These are phyloP conservation scores for Lasiodiplodia citricola DNA, from an alignment of 2,329 filamentous ascomycete genomes.

Conservation along the genomic window DNA sequence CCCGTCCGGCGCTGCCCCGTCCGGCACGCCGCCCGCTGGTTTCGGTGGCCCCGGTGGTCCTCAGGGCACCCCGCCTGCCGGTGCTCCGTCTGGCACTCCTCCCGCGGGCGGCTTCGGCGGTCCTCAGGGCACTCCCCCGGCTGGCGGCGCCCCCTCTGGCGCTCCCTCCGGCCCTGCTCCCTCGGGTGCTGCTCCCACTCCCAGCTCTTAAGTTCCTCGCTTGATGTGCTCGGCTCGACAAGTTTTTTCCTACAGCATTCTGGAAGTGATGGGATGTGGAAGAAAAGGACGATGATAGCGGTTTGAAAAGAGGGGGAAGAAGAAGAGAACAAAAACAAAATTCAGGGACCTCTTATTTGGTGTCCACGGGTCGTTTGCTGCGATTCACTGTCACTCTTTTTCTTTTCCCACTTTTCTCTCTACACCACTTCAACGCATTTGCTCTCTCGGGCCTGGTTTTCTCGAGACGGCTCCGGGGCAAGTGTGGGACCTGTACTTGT, in stretches of 20 bases:
- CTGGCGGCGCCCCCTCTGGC: background rate
- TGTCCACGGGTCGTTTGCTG: background rate
- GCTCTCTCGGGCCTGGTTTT: background rate
- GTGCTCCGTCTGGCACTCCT: background rate
- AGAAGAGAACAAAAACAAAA: background rate
- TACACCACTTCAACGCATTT: background rate
- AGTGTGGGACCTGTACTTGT: background rate
- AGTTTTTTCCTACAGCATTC: background rate
- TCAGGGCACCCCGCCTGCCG: background rate
- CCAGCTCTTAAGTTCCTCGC: constrained; percentile 6
- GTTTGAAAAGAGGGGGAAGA: background rate
- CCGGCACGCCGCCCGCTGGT: background rate
- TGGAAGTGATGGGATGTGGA: background rate
- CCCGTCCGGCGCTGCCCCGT: background rate
- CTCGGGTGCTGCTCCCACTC: background rate
- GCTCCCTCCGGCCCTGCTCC: background rate
- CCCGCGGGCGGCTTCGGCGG: background rate
- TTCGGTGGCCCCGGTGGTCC: background rate
- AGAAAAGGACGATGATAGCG: background rate
- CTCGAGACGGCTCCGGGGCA: background rate
- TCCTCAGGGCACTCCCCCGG: background rate
- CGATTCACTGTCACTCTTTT: background rate
- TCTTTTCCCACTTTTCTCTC: background rate
- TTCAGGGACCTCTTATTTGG: background rate
- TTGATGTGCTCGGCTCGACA: background rate